Conservation (phyloP, 208 protist species). For the Acanthamoeba triangularis region DNA sequence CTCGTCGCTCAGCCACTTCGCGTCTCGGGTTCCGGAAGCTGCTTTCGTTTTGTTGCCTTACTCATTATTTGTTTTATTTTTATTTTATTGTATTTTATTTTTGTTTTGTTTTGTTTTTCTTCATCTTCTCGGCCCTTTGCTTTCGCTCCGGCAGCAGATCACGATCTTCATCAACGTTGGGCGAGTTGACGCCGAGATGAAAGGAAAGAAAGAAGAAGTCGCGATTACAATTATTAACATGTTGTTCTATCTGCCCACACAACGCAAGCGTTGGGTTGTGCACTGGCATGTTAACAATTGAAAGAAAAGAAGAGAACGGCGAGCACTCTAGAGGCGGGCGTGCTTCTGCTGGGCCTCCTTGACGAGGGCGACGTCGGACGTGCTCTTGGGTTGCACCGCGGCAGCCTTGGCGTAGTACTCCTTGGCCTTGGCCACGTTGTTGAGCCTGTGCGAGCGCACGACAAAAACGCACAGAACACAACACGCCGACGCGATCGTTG, state of each 20-base stretch:
- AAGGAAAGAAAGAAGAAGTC: neutral
- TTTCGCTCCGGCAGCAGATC: no score
- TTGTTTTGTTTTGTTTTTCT: no score
- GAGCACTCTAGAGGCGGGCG: slow-evolving; percentile 13
- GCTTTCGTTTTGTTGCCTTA: neutral
- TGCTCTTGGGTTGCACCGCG: slow-evolving; percentile 21
- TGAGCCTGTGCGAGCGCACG: neutral
- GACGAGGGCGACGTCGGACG: neutral
- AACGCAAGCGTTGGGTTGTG: neutral
- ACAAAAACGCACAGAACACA: neutral
- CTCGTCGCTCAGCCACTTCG: neutral
- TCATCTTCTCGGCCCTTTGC: no score
- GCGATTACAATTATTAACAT: no score
- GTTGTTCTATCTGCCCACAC: neutral
- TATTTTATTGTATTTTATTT: no score
- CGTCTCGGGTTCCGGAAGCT: neutral
- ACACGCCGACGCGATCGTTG: neutral
- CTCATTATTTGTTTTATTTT: neutral
- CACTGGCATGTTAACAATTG: neutral
- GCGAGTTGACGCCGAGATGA: no score
- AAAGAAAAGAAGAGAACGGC: neutral
- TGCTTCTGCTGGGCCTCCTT: slow-evolving; percentile 63
- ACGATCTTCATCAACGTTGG: no score
- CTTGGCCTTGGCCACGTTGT: slow-evolving; percentile 52
- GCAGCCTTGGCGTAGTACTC: slow-evolving; percentile 35